Conservation (phyloP, 75 land plant species). For the Adiantum capillusveneris region DNA sequence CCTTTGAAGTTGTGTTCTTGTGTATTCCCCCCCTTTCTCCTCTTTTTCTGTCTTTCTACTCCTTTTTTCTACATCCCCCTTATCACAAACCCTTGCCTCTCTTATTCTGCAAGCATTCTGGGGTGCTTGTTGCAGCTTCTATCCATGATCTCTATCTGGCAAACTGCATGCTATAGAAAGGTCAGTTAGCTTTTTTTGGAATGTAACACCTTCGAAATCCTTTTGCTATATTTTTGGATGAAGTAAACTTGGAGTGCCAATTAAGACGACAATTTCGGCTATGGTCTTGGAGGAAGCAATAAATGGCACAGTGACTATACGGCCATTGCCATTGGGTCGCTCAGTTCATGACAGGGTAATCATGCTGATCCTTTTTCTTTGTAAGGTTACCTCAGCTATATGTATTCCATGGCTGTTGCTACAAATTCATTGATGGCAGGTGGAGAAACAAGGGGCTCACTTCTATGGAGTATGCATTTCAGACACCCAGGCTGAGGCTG, state of each 20-base stretch:
- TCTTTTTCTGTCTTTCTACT: too few species aligned
- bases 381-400: too few species aligned
- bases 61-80: too few species aligned
- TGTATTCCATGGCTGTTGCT: too few species aligned
- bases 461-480: conserved; percentile 72
- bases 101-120: too few species aligned
- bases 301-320: conserved; percentile 50
- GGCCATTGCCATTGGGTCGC: conserved; percentile 51
- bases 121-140: too few species aligned
- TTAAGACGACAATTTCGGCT: conserved; percentile 75
- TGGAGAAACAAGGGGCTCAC: conserved; percentile 87
- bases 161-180: too few species aligned
- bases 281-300: conserved; percentile 79
- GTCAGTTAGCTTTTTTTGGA: too few species aligned
- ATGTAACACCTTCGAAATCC: too few species aligned
- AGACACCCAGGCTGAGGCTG: conserved; percentile 55
- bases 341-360: conserved; percentile 49
- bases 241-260: conserved; percentile 77
- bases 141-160: too few species aligned
- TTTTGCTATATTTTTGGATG: not conserved
- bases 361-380: not conserved
- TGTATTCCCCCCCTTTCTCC: too few species aligned
- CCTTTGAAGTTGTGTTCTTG: not conserved
- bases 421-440: conserved; percentile 41
- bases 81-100: too few species aligned